Evolutionary conservation across 257 asterid genomes (phyloP).

Genomic region (Handroanthus guayacan): DNA sequence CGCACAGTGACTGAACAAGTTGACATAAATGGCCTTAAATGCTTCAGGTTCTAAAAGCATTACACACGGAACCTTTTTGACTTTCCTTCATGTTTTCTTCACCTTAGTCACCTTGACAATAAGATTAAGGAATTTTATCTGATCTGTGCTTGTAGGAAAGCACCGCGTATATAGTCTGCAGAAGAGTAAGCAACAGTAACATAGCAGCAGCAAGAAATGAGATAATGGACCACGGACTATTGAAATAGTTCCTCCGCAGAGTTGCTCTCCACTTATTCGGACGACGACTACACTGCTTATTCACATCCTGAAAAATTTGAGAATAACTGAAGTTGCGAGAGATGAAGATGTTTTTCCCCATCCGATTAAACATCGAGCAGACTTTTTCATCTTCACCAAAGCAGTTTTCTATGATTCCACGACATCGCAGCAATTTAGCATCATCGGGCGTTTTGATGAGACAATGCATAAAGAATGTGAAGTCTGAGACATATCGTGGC

Average conservation of each 20-base stretch:
- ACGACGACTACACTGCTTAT: neutral
- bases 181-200: neutral
- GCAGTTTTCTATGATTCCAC: neutral
- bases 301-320: neutral
- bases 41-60: too few species aligned
- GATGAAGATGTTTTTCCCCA: neutral
- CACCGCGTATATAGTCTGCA: neutral
- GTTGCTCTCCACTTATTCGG: neutral
- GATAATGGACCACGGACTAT: constrained; percentile 20
- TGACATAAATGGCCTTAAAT: too few species aligned
- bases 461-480: neutral
- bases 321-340: neutral
- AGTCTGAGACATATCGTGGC: neutral
- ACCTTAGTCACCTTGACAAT: too few species aligned
- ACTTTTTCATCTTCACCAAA: neutral
- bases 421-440: neutral
- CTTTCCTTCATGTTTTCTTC: too few species aligned
- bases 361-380: neutral
- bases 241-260: constrained; percentile 6
- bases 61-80: too few species aligned
- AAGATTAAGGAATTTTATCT: too few species aligned
- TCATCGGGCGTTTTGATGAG: neutral
- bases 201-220: constrained; percentile 17
- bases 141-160: neutral
- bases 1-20: too few species aligned